Evolutionary conservation across 305 asterid genomes (phyloP).

Genomic region (Fraxinus baroniana): DNA sequence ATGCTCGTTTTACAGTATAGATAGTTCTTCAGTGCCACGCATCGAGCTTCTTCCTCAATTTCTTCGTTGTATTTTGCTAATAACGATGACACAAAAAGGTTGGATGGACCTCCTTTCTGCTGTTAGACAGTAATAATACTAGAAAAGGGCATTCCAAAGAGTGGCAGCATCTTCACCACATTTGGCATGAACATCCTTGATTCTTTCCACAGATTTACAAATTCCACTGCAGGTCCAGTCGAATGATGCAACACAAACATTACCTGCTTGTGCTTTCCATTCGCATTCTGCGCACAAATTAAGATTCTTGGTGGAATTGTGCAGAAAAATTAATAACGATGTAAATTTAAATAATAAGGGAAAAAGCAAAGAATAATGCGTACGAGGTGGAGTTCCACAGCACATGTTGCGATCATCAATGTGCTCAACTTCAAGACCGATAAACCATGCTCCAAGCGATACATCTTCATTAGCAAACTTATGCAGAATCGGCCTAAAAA

Average conservation of each 20-base stretch:
- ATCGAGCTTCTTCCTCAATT: background rate
- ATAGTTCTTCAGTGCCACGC: background rate
- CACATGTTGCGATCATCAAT: constrained; percentile 44
- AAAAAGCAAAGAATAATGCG: background rate
- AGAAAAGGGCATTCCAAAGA: constrained; percentile 48
- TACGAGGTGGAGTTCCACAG: constrained; percentile 45
- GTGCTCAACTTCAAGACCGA: constrained; percentile 48
- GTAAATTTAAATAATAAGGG: background rate
- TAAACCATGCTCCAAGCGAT: constrained; percentile 47
- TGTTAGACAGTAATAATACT: background rate
- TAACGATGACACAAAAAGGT: background rate
- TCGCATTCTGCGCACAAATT: constrained; percentile 45
- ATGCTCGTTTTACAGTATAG: background rate
- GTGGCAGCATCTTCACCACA: constrained; percentile 53
- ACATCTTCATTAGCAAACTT: constrained; percentile 52
- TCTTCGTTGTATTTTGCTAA: background rate
- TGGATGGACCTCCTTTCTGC: background rate
- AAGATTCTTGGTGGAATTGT: background rate
- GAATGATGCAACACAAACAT: constrained; percentile 48
- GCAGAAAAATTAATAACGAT: background rate
- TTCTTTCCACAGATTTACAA: constrained; percentile 57
- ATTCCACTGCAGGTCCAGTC: constrained; percentile 75
- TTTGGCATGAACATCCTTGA: constrained; percentile 48
- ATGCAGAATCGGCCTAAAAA: constrained; percentile 40
- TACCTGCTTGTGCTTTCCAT: constrained; percentile 51